A percentile compares a stretch with the other conserved stretches of the same genome.
Conservation (phyloP, 2,329 filamentous ascomycete genomes). For the Colletotrichum ledebouriae region DNA sequence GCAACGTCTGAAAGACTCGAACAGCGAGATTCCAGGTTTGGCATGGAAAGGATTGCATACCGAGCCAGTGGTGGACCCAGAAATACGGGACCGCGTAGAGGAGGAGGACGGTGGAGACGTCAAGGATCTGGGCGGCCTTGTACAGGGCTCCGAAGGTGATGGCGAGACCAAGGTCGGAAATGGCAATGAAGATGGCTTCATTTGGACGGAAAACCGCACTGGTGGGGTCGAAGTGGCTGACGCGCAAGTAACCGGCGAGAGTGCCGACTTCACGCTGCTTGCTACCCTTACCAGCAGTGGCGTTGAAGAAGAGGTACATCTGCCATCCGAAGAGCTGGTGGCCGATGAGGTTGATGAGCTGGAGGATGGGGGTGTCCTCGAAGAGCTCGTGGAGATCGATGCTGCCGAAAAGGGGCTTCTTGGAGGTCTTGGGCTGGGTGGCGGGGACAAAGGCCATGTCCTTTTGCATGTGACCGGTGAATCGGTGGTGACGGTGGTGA, state of each 20-base stretch:
- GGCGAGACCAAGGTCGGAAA: constrained; percentile 72
- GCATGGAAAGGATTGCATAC: constrained; percentile 53
- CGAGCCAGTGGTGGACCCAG: constrained; percentile 80
- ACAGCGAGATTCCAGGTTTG: not conserved
- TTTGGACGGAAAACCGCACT: constrained; percentile 71
- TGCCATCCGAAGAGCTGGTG: constrained; percentile 77
- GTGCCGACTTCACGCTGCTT: constrained; percentile 57
- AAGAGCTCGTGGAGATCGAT: constrained; percentile 66
- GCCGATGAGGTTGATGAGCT: constrained; percentile 65
- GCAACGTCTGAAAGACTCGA: constrained; percentile 2
- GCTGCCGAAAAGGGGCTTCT: constrained; percentile 52
- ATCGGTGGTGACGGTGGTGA: constrained; percentile 78
- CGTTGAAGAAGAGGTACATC: constrained; percentile 73
- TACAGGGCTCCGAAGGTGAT: constrained; percentile 66
- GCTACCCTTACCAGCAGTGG: constrained; percentile 62
- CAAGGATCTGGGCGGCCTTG: constrained; percentile 65
- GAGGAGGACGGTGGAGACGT: constrained; percentile 67
- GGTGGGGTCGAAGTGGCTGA: constrained; percentile 72
- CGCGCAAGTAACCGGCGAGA: constrained; percentile 55
- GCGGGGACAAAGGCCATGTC: constrained; percentile 75
- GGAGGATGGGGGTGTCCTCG: constrained; percentile 73
- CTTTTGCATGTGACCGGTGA: constrained; percentile 76
- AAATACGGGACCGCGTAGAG: constrained; percentile 75
- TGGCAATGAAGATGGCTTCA: constrained; percentile 67
- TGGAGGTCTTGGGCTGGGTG: constrained; percentile 54